A percentile compares a stretch with the other conserved stretches of the same genome.
These are phyloP conservation scores for Venturia nashicola DNA, from an alignment of 2,329 filamentous ascomycete species.

Conservation along the genomic window DNA sequence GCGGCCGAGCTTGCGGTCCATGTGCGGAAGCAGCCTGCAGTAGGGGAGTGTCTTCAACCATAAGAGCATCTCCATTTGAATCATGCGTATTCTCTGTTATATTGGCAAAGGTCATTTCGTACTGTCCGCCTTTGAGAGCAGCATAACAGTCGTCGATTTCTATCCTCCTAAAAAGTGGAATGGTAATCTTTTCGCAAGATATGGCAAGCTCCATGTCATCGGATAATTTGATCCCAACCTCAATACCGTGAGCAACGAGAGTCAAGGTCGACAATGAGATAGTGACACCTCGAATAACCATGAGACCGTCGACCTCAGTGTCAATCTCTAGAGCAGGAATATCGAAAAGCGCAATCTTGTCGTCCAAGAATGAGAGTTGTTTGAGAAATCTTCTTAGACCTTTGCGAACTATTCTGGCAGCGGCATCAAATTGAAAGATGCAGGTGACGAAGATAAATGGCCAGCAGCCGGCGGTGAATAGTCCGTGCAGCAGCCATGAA, in stretches of 20 bases:
- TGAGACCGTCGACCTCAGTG: slow-evolving; percentile 38
- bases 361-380: slow-evolving; percentile 37
- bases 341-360: slow-evolving; percentile 37
- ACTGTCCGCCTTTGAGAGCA: slow-evolving; percentile 41
- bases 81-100: slow-evolving; percentile 24
- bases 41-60: slow-evolving; percentile 33
- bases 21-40: slow-evolving; percentile 27
- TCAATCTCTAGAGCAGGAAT: slow-evolving; percentile 43
- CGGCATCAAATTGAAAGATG: slow-evolving; percentile 33
- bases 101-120: slow-evolving; percentile 37
- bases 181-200: slow-evolving; percentile 35
- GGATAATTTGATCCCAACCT: slow-evolving; percentile 39
- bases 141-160: slow-evolving; percentile 41
- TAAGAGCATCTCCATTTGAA: slow-evolving; percentile 26
- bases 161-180: slow-evolving; percentile 37
- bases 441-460: slow-evolving; percentile 29
- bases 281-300: slow-evolving; percentile 40
- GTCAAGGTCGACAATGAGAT: slow-evolving; percentile 38
- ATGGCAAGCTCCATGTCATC: slow-evolving; percentile 43
- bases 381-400: slow-evolving; percentile 26
- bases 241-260: slow-evolving; percentile 38
- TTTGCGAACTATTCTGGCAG: slow-evolving; percentile 24
- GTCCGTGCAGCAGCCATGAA: slow-evolving; percentile 39
- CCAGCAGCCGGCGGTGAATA: slow-evolving; percentile 31
- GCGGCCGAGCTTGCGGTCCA: slow-evolving; percentile 3